phyloP scores from a whole-genome alignment of 352 stramenopile genomes.

The Globisporangium canariense region DNA sequence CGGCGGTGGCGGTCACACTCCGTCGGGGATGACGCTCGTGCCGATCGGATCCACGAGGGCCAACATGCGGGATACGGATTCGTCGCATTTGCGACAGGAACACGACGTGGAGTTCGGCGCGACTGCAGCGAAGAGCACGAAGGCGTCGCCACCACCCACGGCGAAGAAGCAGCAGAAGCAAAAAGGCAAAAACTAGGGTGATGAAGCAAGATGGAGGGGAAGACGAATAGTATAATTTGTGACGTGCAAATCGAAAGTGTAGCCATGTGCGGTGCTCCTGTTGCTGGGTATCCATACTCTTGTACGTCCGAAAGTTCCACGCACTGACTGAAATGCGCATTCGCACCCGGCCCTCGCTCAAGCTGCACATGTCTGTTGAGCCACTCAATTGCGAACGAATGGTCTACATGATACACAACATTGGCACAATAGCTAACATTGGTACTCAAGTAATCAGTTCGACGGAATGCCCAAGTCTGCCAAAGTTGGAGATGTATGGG shows the following conservation, averaged over 20 bases:
- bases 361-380: too few relatives aligned
- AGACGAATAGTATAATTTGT: background rate
- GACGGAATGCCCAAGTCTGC: too few relatives aligned
- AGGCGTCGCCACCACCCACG: background rate
- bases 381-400: too few relatives aligned
- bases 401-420: too few relatives aligned
- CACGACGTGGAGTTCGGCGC: constrained; percentile 16
- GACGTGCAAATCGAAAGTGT: background rate
- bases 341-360: too few relatives aligned
- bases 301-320: too few relatives aligned
- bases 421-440: too few relatives aligned
- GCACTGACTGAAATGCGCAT: too few relatives aligned
- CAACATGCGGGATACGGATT: background rate
- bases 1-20: background rate
- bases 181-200: background rate
- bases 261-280: background rate
- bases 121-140: background rate
- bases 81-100: constrained; percentile 1
- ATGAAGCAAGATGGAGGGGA: background rate
- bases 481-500: too few relatives aligned
- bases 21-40: background rate
- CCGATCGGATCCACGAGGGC: background rate
- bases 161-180: background rate
- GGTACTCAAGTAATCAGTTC: too few relatives aligned
- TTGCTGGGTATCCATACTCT: too few relatives aligned